These are phyloP conservation scores for Ceriops tagal DNA, from an alignment of 345 rosid genomes.

Conservation along the genomic window DNA sequence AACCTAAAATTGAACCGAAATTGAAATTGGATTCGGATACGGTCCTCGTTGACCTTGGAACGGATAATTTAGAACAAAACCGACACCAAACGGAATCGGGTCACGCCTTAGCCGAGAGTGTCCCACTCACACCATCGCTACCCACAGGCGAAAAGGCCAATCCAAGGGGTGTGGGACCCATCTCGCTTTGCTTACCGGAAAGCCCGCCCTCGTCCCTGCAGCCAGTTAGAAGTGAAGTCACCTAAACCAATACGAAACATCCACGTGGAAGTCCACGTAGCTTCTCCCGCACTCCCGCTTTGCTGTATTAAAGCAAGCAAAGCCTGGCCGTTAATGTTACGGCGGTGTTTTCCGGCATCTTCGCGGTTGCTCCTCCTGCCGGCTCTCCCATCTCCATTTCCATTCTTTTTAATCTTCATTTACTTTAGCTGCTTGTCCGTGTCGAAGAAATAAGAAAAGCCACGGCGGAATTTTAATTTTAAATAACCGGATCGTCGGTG, in stretches of 20 bases:
- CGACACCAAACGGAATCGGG: no score
- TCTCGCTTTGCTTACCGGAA: no score
- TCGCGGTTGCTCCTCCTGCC: not conserved
- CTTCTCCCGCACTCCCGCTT: not conserved
- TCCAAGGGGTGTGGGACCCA: no score
- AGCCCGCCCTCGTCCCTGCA: constrained; percentile 2
- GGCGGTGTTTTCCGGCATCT: not conserved
- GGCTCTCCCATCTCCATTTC: not conserved
- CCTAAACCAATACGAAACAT: constrained; percentile 5
- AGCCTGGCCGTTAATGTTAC: constrained; percentile 11
- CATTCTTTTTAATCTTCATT: not conserved
- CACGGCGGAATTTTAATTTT: not conserved
- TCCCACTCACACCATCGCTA: no score
- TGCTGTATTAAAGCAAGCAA: not conserved
- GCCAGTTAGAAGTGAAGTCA: constrained; percentile 21
- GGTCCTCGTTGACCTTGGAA: no score
- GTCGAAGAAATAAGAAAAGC: not conserved
- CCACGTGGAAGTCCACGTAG: constrained; percentile 27
- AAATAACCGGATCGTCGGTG: not conserved
- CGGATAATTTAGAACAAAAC: no score
- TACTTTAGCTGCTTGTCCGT: no score
- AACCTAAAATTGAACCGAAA: no score
- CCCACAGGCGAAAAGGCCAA: no score
- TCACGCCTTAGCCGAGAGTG: no score
- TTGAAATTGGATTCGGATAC: no score